phyloP scores from a whole-genome alignment of 1,284 basidiomycete genomes.

The Mycosarcoma mackinlayi region DNA sequence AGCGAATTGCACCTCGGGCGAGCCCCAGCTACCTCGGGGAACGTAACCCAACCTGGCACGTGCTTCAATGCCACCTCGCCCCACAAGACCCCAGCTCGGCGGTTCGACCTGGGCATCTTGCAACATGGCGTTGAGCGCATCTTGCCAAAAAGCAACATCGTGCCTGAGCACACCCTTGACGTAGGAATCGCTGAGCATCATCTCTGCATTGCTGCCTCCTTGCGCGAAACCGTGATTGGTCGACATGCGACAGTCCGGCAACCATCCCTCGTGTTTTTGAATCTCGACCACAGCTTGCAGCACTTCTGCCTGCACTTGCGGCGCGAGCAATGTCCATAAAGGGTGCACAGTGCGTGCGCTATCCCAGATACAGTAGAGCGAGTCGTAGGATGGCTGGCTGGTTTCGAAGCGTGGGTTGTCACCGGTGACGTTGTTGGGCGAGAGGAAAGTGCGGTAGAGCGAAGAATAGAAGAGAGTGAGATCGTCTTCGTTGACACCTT shows the following conservation, averaged over 20 bases:
- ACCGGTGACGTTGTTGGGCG: constrained; percentile 78
- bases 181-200: constrained; percentile 63
- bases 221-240: constrained; percentile 66
- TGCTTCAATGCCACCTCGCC: constrained; percentile 57
- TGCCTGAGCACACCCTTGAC: constrained; percentile 55
- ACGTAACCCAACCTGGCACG: constrained; percentile 55
- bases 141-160: constrained; percentile 52
- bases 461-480: constrained; percentile 73
- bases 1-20: constrained; percentile 1
- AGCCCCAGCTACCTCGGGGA: constrained; percentile 44
- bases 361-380: constrained; percentile 76
- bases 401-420: constrained; percentile 78
- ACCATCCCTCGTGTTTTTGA: constrained; percentile 72
- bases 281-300: constrained; percentile 68
- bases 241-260: constrained; percentile 63
- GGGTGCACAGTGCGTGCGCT: constrained; percentile 33
- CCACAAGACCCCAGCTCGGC: constrained; percentile 28
- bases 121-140: constrained; percentile 52
- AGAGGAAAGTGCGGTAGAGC: constrained; percentile 76
- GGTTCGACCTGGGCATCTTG: constrained; percentile 53
- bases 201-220: constrained; percentile 60
- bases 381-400: constrained; percentile 75
- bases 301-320: constrained; percentile 30
- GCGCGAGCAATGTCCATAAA: constrained; percentile 28
- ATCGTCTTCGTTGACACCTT: constrained; percentile 20